Evolutionary conservation across 768 basidiomycete species (phyloP), one percentile per base, ranked within the genome.

Genomic region (Mycena galericulata): DNA sequence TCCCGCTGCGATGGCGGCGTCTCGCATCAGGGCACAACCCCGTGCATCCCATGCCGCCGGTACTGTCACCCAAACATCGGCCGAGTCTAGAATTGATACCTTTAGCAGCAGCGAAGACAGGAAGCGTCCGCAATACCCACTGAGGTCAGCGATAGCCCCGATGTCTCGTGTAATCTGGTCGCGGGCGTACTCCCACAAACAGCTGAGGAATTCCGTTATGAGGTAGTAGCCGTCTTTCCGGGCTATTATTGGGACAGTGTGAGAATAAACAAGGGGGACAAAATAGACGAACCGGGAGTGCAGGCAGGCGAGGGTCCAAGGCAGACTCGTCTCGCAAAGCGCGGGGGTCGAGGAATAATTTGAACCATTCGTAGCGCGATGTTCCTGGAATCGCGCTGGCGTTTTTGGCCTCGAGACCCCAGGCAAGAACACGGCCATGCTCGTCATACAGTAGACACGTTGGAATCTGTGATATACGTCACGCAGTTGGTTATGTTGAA

Each of bases 81-180:
- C 45, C 15, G 63, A 64, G 43, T 30, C 56, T 77, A 57, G 64
- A 49, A 68, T 58, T 60, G 36, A 69, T 62, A 22, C n/a, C 27
- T 29, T 65, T 64, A 27, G 43, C 18, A 26, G 17, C 40, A 29
- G 32, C 32, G 22, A 26, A 43, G 26, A 11, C 24, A 41, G 30
- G 34, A 47, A n/a, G 1, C 11, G 43, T 34, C 47, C 14, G 34
- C 34, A 36, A 15, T 34, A 78, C 89, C 69, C 74, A 95, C 93
- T 92, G 62, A 96, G 84, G 80, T 96, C 94, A 24, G 92, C 93
- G 6, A 97, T 92, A 29, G 88, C 89, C 36, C 94, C 94, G 73
- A 95, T 94, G 72, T 96, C 92, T 64, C 89, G 88, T 20, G 94
- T 96, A 73, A 97, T 95, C 73, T 92, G 91, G 55, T 92, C 90